Evolutionary conservation across 805 yeast genomes (phyloP).

Genomic region (Zygosaccharomyces lentus): DNA sequence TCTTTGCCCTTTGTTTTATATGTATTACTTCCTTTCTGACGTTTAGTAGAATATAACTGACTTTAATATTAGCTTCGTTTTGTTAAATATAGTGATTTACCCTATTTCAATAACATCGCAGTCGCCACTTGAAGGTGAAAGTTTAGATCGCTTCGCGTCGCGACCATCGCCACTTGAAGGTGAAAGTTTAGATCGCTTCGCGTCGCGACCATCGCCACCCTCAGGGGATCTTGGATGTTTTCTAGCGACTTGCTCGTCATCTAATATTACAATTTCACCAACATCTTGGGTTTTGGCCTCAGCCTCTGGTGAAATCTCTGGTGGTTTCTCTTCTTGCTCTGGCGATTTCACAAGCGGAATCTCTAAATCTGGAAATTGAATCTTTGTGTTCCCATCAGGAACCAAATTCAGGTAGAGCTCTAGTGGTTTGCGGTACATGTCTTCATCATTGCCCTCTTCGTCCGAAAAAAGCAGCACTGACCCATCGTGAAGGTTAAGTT

Average conservation of each 20-base stretch:
- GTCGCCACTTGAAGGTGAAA: slow-evolving; percentile 12
- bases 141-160: slow-evolving; percentile 7
- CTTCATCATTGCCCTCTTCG: slow-evolving; percentile 55
- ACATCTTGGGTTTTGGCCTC: slow-evolving; percentile 15
- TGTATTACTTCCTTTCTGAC: slow-evolving; percentile 1
- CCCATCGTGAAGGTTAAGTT: slow-evolving; percentile 57
- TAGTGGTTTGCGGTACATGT: slow-evolving; percentile 44
- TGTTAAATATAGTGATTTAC: slow-evolving; percentile 3
- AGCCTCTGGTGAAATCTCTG: slow-evolving; percentile 15
- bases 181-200: slow-evolving; percentile 7
- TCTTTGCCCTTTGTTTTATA: neutral
- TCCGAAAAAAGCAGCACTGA: slow-evolving; percentile 68
- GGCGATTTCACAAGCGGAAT: slow-evolving; percentile 25
- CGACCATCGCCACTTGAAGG: slow-evolving; percentile 7
- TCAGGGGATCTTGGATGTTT: slow-evolving; percentile 8
- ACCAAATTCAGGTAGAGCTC: slow-evolving; percentile 51
- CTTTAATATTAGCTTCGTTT: slow-evolving; percentile 3
- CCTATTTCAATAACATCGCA: slow-evolving; percentile 19
- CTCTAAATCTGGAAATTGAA: slow-evolving; percentile 34
- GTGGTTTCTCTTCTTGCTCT: slow-evolving; percentile 23
- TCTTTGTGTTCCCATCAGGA: slow-evolving; percentile 12
- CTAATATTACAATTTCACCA: slow-evolving; percentile 17
- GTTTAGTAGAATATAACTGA: neutral
- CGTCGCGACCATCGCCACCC: slow-evolving; percentile 7
- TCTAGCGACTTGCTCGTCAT: slow-evolving; percentile 9